Evolutionary conservation across 176 grass and related monocot genomes (phyloP).

Genomic region (Zoysia japonica): DNA sequence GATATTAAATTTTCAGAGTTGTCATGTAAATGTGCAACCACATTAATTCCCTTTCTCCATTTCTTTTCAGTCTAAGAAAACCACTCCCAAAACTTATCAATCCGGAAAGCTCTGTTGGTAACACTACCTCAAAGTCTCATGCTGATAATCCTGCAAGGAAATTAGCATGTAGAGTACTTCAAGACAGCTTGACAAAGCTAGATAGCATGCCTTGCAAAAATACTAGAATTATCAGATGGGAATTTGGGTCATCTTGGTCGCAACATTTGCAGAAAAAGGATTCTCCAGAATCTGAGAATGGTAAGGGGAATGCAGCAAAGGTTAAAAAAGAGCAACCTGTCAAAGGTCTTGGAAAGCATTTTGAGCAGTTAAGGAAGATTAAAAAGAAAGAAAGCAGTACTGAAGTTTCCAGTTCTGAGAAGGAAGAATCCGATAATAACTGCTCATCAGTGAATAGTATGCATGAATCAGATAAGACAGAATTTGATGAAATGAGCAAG

Average conservation of each 20-base stretch:
- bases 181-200: conserved; percentile 70
- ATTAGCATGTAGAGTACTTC: conserved; percentile 62
- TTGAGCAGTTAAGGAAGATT: conserved; percentile 80
- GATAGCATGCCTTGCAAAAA: conserved; percentile 42
- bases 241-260: conserved; percentile 82
- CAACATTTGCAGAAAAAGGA: conserved; percentile 92
- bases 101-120: conserved; percentile 38
- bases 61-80: conserved; percentile 76
- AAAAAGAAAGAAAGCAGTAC: conserved; percentile 65
- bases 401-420: conserved; percentile 45
- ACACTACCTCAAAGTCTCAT: conserved; percentile 44
- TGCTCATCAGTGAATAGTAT: conserved; percentile 28
- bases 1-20: conserved; percentile 8
- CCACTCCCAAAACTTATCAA: conserved; percentile 47
- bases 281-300: conserved; percentile 43
- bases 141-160: conserved; percentile 44
- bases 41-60: conserved; percentile 21
- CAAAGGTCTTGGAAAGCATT: conserved; percentile 92
- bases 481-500: conserved; percentile 29
- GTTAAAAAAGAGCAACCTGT: conserved; percentile 60
- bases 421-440: conserved; percentile 59
- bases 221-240: conserved; percentile 80
- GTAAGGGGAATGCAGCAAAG: conserved; percentile 38
- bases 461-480: conserved; percentile 37
- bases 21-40: not conserved